These are phyloP conservation scores for Yarrowia sp. DNA, from an alignment of 805 yeast genomes.

Conservation along the genomic window DNA sequence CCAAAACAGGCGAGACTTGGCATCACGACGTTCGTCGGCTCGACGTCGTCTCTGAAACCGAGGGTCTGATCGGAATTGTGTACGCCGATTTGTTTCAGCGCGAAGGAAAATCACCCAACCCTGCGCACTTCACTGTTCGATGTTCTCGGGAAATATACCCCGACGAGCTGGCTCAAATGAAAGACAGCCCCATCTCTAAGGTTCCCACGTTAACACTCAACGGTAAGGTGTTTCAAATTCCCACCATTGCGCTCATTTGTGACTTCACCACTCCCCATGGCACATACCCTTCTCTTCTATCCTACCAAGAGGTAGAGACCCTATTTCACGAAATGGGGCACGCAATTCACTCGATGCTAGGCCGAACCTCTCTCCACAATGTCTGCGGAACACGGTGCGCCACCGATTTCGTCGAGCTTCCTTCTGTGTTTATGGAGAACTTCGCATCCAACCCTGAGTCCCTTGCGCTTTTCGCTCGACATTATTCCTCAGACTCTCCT, in stretches of 20 bases:
- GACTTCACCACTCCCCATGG: constrained; percentile 64
- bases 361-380: constrained; percentile 87
- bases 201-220: constrained; percentile 43
- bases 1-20: constrained; percentile 84
- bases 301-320: constrained; percentile 85
- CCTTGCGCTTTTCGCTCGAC: constrained; percentile 72
- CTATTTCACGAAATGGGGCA: constrained; percentile 99
- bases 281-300: constrained; percentile 58
- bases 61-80: constrained; percentile 75
- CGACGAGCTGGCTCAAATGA: constrained; percentile 41
- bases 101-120: constrained; percentile 75
- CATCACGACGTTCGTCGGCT: constrained; percentile 81
- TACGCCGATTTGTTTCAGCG: constrained; percentile 89
- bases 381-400: constrained; percentile 94
- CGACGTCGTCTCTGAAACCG: constrained; percentile 69
- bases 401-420: constrained; percentile 95
- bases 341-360: constrained; percentile 97
- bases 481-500: constrained; percentile 68
- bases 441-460: constrained; percentile 86
- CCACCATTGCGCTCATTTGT: constrained; percentile 88
- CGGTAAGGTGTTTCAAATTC: constrained; percentile 72
- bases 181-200: constrained; percentile 13
- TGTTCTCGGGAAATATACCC: constrained; percentile 77
- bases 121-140: constrained; percentile 95
- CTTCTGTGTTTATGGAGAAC: constrained; percentile 94